These are phyloP conservation scores for Cutaneotrichosporon cavernicola DNA, from an alignment of 1,284 basidiomycete species.

Conservation along the genomic window DNA sequence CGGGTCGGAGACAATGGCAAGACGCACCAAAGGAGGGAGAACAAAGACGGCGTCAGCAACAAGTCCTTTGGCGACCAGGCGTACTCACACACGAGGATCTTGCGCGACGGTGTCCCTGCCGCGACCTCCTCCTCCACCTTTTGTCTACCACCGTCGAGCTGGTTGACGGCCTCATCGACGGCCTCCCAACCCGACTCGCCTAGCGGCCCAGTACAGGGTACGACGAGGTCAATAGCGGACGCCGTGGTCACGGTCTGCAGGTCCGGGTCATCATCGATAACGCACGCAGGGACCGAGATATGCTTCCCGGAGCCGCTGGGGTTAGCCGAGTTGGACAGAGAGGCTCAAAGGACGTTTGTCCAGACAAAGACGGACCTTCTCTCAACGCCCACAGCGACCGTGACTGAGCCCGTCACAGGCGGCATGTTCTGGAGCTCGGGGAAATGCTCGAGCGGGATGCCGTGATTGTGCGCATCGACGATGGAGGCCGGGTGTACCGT, in stretches of 20 bases:
- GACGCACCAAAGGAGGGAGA: not conserved
- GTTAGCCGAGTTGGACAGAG: not conserved
- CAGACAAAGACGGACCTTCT: not conserved
- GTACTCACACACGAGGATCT: conserved; percentile 70
- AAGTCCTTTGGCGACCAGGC: not conserved
- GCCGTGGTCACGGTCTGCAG: not conserved
- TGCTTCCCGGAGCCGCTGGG: conserved; percentile 5
- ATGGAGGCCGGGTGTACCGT: conserved; percentile 43
- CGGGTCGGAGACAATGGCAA: not conserved
- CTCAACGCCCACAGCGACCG: conserved; percentile 1
- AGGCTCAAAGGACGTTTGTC: not conserved
- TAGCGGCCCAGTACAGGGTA: conserved; percentile 37
- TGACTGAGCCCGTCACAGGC: conserved; percentile 11
- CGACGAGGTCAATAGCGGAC: conserved; percentile 43
- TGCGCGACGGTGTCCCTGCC: conserved; percentile 55
- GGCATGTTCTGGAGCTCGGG: conserved; percentile 11
- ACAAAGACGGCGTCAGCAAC: not conserved
- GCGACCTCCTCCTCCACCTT: conserved; percentile 20
- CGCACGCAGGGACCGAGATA: conserved; percentile 3
- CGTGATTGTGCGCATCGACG: conserved; percentile 43
- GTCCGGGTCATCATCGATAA: conserved; percentile 1
- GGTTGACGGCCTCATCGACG: conserved; percentile 68
- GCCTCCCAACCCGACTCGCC: conserved; percentile 64
- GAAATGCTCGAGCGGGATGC: not conserved
- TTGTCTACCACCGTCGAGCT: conserved; percentile 37